Evolutionary conservation across 1,284 basidiomycete genomes (phyloP), one percentile per base, ranked within the genome.

Genomic region (Ganoderma lingzhi): DNA sequence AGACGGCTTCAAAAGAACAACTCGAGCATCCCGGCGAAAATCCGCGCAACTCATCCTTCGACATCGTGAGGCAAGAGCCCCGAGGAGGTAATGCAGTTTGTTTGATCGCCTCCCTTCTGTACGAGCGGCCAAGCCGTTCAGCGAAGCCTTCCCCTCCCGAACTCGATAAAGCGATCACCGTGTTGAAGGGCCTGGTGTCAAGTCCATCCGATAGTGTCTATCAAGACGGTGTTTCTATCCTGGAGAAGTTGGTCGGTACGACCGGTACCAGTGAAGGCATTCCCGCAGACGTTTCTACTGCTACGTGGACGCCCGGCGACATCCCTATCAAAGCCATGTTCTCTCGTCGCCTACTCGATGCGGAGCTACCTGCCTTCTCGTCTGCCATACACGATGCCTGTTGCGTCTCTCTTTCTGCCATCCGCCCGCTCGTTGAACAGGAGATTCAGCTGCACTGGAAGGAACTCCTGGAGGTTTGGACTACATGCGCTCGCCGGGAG

Each of bases 401-500:
- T 30, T 68, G 59, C 8, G 72, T 82, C 51, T 72, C 79, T 8
- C 44, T 80, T 12, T 67, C 77, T 4, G 69, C 74, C 17, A 72
- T 87, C 10, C 76, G 80, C 37, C 80, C 77, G 17, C 80, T 89
- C 0, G 79, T 81, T 1, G 84, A 87, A 68, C 66, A 74, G 14
- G 87, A 90, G 71, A 80, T 89, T 10, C 63, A 79, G 37, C 60
- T 70, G 0, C 79, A 87, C 69, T 88, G 86, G 86, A 79, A 83
- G 41, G 74, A 68, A 12, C 71, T 90, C 39, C 70, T 84, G 6
- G 75, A 76, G 2, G 74, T 83, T 14, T 90, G 88, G 81, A 76
- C 60, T 67, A 63, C 69, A 66, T 72, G 79, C 74, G 67, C 74
- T 73, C 64, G 66, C 67, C 69, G 74, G 68, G 35, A 63, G 23